Base-by-base conservation (phyloP, 179 eudicot species). In the Spinacia oleracea region DNA sequence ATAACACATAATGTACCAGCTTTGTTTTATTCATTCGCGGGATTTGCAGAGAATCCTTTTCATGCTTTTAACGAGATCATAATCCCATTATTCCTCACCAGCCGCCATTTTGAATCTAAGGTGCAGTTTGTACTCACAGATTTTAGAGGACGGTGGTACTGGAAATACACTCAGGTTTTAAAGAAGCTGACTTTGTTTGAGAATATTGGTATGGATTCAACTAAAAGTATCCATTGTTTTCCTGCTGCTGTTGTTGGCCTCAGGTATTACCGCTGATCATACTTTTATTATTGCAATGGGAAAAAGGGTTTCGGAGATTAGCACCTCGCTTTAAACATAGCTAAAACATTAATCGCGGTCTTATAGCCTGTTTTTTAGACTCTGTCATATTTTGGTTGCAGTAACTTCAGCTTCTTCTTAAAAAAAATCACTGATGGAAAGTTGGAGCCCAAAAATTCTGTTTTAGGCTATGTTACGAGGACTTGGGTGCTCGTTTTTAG, bases 61-160 rank as follows among this genome's bases (percentile, higher is more conserved):
- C 89, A 86, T 67, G 89, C 85, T 64, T 77, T 86, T 6, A 80
- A 84, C 2, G 89, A 86, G 58, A 56, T 86, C 27, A 63, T 86
- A 10, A 78, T 86, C 72, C 89, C 89, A 1, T 53, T 84, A 80
- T 84, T 75, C 34, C 78, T 84, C 62, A 84, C 85, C 25, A 79
- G 83, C 69, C 43, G 63, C 50, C 87, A 79, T 51, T 84, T 84
- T 65, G 78, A 80, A 2, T 75, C 83, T 27, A 65, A 62, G 65
- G 77, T 84, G 32, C 89, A 78, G 58, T 82, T 86, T 82, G 82
- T 86, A 20, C 70, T 76, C 48, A 86, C 89, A 11, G 83, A 84
- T 69, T 80, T 79, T 31, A 84, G 81, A 27, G 66, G 70, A 9
- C 20, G 62, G 23, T 82, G 83, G 85, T 78, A 67, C 45, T 46